Conservation (phyloP, 1,284 basidiomycete species). For the Marasmius fiardii region DNA sequence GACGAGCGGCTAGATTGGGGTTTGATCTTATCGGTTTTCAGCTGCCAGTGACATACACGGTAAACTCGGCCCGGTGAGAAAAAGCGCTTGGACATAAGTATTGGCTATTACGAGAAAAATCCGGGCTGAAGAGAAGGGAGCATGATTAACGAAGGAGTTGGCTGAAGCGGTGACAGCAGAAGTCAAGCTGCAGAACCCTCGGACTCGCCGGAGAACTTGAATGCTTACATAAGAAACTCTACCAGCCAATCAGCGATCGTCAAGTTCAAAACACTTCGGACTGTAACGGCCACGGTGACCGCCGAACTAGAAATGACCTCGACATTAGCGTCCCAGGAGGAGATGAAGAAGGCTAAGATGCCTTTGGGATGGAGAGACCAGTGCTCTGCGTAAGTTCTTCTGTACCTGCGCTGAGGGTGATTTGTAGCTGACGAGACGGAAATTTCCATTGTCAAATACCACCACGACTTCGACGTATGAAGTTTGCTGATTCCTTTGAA, state of each 20-base stretch:
- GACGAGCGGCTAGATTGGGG: too few relatives aligned
- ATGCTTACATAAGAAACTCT: not conserved
- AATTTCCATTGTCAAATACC: not conserved
- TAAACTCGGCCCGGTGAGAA: too few relatives aligned
- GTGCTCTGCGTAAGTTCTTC: slow-evolving; percentile 79
- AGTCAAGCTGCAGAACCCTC: not conserved
- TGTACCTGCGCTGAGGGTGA: not conserved
- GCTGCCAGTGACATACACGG: too few relatives aligned
- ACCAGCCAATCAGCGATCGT: not conserved
- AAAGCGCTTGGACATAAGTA: too few relatives aligned
- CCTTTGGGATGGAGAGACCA: slow-evolving; percentile 87
- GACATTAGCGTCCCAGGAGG: slow-evolving; percentile 79
- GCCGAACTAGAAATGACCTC: slow-evolving; percentile 30
- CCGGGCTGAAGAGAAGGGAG: too few relatives aligned
- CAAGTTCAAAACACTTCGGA: not conserved
- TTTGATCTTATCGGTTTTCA: too few relatives aligned
- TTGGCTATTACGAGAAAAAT: too few relatives aligned
- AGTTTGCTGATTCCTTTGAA: slow-evolving; percentile 84
- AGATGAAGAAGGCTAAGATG: slow-evolving; percentile 74
- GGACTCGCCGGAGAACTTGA: not conserved
- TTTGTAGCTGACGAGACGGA: not conserved
- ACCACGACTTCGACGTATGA: slow-evolving; percentile 25
- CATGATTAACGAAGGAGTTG: too few relatives aligned
- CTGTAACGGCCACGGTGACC: not conserved
- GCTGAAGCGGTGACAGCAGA: not conserved